Evolutionary conservation across 306 rosid species (phyloP).

Genomic region (Clitoria ternatea): DNA sequence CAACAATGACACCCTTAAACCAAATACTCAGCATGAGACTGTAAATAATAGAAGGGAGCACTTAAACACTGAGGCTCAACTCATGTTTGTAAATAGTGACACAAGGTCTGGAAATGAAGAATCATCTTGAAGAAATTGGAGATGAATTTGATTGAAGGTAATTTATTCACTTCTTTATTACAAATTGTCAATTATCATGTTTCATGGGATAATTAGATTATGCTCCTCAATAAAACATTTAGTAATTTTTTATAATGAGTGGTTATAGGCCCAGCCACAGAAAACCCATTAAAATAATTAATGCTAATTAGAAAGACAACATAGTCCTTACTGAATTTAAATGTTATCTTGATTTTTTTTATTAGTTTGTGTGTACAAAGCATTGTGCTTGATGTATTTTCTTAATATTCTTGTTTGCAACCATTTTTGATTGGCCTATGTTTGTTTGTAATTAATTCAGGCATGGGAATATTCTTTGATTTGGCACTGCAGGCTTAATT

Average conservation of each 20-base stretch:
- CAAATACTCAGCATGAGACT: slow-evolving; percentile 58
- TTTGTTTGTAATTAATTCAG: slow-evolving; percentile 29
- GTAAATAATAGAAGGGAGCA: slow-evolving; percentile 81
- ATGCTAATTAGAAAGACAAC: background rate
- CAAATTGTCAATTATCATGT: background rate
- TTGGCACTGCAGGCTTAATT: slow-evolving; percentile 50
- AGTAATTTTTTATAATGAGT: background rate
- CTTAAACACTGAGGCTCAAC: slow-evolving; percentile 61
- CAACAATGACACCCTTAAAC: slow-evolving; percentile 46
- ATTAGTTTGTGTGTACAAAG: background rate
- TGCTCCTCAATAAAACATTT: background rate
- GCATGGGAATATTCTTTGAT: slow-evolving; percentile 65
- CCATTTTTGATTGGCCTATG: background rate
- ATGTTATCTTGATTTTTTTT: background rate
- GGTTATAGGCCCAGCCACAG: background rate
- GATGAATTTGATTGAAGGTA: slow-evolving; percentile 64
- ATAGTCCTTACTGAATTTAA: background rate
- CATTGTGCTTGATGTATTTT: background rate
- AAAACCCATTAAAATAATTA: background rate
- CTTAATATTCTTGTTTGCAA: background rate
- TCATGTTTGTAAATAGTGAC: slow-evolving; percentile 78
- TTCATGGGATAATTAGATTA: background rate
- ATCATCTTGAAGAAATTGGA: slow-evolving; percentile 54
- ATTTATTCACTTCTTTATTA: background rate
- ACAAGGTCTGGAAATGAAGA: slow-evolving; percentile 64